Base-by-base conservation (phyloP, 1,284 basidiomycete species). In the Cryptococcus jaspeensis region DNA sequence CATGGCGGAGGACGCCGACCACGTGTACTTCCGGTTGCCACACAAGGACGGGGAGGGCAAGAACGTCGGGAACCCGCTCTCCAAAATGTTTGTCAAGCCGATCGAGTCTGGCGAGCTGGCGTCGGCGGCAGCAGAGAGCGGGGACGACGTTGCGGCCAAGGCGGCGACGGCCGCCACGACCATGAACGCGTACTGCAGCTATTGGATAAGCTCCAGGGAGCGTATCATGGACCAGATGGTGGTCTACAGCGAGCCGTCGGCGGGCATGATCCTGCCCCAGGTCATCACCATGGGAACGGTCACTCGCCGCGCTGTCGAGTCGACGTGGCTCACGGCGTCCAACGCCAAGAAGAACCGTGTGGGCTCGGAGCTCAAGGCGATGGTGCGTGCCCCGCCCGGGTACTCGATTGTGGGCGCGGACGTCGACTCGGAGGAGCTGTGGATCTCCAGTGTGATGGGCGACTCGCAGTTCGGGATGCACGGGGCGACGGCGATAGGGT, bases 381-480 rank as follows among this genome's bases (percentile, higher is more conserved):
- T 99, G 92, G 87, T 99, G 22, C 87, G 89, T 38, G 93, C 95
- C 0, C 95, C 96, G 1, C 84, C 86, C 0, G 95, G 95, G 0
- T 98, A 95, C 75, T 84, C 88, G 3, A 90, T 99, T 58, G 94
- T 99, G 22, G 96, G 96, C 11, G 96, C 96, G 0, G 96, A 99
- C 74, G 96, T 99, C 20, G 95, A 99, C 76, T 96, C 92, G 35
- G 94, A 99, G 78, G 96, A 99, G 77, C 81, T 99, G 23, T 99
- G 96, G 96, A 99, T 99, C 65, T 96, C 94, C 46, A 94, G 91
- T 69, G 92, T 93, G 59, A 96, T 98, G 92, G 95, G 95, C 3
- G 96, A 99, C 72, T 92, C 94, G 0, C 95, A 99, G 77, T 97
- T 99, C 73, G 96, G 95, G 8, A 78, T 97, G 56, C 95, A 99